Base-by-base conservation (phyloP, 352 stramenopile genomes). In the Phytophthora fragariae region DNA sequence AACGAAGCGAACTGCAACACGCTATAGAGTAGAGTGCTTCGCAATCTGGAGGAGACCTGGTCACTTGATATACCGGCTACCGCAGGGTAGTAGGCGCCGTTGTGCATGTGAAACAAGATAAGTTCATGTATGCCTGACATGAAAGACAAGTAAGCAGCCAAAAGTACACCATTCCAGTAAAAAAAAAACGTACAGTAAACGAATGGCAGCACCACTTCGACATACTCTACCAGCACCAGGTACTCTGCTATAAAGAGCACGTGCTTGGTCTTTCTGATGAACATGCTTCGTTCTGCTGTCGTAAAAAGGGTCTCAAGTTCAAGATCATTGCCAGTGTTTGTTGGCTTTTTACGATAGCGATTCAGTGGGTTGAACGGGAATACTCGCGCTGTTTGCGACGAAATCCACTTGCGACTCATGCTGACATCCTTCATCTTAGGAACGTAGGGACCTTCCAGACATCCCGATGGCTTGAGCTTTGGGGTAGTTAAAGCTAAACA, bases 231-330 rank as follows among this genome's bases (percentile, higher is more conserved):
- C 37, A 85, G 52, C 1, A 85, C 53, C 15, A 85, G 59, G 37
- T 80, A 85, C 63, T 89, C 79, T 1, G 68, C 76, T 15, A 81
- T 78, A 33, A 79, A 78, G 15, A 84, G 74, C 3, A 83, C 68
- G 7, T 57, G 64, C 1, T 70, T 37, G 11, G 53, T 73, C 33
- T 77, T 72, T n/a, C 61, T 53, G 6, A 84, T 70, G 12, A 81
- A 77, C 1, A 53, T n/a, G 12, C 21, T 47, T 8, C 70, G 70
- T 29, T 80, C 73, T 41, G 75, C 37, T 15, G 6, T 27, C 0
- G 55, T 59, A 24, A 72, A 77, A 10, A 77, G 33, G 0, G n/a
- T 9, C 7, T 77, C 70, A 7, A 74, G 54, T 2, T 24, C 17
- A 49, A 54, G 1, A 15, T 27, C 17, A 9, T 5, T 7, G 15